Base-by-base conservation (phyloP, 345 rosid species). In the Citrus inodora region DNA sequence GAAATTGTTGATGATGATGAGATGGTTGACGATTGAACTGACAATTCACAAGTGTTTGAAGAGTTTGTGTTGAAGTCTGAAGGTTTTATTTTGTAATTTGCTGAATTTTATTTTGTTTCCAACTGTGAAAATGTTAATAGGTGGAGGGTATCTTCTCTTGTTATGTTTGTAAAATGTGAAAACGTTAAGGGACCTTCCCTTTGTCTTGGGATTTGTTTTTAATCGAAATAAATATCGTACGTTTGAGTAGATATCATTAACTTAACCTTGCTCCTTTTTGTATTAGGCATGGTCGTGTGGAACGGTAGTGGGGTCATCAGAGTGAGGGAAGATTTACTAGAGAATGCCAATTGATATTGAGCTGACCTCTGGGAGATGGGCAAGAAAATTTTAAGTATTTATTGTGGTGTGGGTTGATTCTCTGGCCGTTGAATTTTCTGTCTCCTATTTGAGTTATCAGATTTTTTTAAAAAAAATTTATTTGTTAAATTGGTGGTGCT, bases 1-100 rank as follows among this genome's bases (percentile, higher is more conserved):
- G 95, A 95, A 68, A 76, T 91, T 0, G 91, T 83, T 0, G 96
- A 88, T 5, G 96, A 90, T 11, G 94, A 92, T 5, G 93, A 89
- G 72, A 92, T 87, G 48, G 80, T 85, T 79, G 85, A 86, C 16
- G 83, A 77, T 16, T 89, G 4, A 82, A 37, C 67, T 28, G 32
- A 28, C 33, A 7, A 5, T 53, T 17, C 22, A 17, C 5, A 53
- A 53, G 22, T 53, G 58, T 6, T 7, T 51, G 22, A 51, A 16
- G 56, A 51, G 56, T 51, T 51, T 16, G n/a, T 5, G 22, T 5
- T 53, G 22, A 17, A 16, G 48, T 42, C 21, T 51, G 56, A 51
- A 53, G 58, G 58, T 53, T 53, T 16, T 16, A 51, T 16, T 9
- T 4, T 16, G 4, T 4, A 51, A 16, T 11, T 51, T 53, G 6